phyloP scores from a whole-genome alignment of 2,329 filamentous ascomycete genomes.

The Neonectria coccinea region DNA sequence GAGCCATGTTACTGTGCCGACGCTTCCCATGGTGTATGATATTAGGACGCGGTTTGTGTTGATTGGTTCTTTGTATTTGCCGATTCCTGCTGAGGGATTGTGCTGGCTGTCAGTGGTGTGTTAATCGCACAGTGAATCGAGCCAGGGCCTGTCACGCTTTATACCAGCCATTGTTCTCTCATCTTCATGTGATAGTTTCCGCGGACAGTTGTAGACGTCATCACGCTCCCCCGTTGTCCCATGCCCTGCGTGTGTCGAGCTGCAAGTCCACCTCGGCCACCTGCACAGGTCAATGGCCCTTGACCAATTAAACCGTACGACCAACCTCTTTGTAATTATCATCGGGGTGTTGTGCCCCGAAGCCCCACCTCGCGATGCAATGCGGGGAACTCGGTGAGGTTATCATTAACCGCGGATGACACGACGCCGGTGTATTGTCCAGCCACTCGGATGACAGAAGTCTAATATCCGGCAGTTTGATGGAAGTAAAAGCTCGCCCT shows the following conservation, averaged over 20 bases:
- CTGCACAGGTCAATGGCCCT: not conserved
- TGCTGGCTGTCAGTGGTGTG: not conserved
- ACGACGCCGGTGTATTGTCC: not conserved
- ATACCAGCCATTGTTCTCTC: not conserved
- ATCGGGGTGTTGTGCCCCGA: not conserved
- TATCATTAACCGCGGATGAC: constrained; percentile 8
- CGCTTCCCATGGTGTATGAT: constrained; percentile 48
- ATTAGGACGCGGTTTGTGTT: not conserved
- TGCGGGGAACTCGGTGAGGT: constrained; percentile 1
- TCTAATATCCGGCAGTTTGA: not conserved
- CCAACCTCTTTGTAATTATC: not conserved
- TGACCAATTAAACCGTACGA: not conserved
- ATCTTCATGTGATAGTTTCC: not conserved
- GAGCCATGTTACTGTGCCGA: constrained; percentile 52
- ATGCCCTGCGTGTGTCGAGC: constrained; percentile 28
- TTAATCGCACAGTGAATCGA: not conserved
- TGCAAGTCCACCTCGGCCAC: not conserved
- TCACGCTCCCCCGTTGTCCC: not conserved
- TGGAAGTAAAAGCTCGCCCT: constrained; percentile 7
- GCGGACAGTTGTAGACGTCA: not conserved
- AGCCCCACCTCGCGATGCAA: not conserved
- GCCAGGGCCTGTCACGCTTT: not conserved
- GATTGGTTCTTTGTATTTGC: not conserved
- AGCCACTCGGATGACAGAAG: not conserved
- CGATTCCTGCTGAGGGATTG: not conserved